Evolutionary conservation across 164 flowering plant genomes (phyloP).

Genomic region (Houttuynia cordata): DNA sequence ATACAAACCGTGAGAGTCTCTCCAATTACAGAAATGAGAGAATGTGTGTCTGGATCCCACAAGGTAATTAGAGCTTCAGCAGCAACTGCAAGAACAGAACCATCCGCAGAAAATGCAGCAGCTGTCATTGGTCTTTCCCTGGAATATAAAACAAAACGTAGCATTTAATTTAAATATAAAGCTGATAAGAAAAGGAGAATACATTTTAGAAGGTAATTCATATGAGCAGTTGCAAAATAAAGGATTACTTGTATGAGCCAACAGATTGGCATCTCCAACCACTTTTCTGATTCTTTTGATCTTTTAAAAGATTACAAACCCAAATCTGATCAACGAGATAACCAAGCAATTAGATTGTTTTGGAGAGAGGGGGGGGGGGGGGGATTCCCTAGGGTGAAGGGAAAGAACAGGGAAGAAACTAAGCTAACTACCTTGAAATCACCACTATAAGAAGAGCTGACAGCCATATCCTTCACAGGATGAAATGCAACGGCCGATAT

Average conservation of each 20-base stretch:
- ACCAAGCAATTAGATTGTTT: not conserved
- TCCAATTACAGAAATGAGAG: conserved; percentile 74
- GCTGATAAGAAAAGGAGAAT: not conserved
- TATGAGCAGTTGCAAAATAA: not conserved
- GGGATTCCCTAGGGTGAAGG: too few relatives aligned
- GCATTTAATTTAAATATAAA: not conserved
- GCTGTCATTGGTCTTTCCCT: conserved; percentile 86
- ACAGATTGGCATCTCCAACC: conserved; percentile 94
- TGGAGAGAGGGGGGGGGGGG: not conserved
- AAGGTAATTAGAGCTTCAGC: conserved; percentile 78
- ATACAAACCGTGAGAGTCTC: conserved; percentile 48
- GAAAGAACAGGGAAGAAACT: not conserved
- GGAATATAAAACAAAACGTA: not conserved
- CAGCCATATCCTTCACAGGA: conserved; percentile 64
- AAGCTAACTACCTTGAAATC: conserved; percentile 73
- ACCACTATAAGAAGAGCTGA: conserved; percentile 76
- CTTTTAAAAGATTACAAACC: conserved; percentile 30
- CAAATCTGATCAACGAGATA: conserved; percentile 38
- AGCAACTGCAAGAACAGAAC: conserved; percentile 89
- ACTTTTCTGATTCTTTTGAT: conserved; percentile 23
- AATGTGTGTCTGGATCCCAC: conserved; percentile 81
- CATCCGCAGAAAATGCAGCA: conserved; percentile 88
- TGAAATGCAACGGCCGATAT: conserved; percentile 80
- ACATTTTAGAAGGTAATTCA: not conserved
- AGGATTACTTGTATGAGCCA: conserved; percentile 81